Evolutionary conservation across 805 yeast species (phyloP).

Genomic region (Metschnikowia santaceciliae): DNA sequence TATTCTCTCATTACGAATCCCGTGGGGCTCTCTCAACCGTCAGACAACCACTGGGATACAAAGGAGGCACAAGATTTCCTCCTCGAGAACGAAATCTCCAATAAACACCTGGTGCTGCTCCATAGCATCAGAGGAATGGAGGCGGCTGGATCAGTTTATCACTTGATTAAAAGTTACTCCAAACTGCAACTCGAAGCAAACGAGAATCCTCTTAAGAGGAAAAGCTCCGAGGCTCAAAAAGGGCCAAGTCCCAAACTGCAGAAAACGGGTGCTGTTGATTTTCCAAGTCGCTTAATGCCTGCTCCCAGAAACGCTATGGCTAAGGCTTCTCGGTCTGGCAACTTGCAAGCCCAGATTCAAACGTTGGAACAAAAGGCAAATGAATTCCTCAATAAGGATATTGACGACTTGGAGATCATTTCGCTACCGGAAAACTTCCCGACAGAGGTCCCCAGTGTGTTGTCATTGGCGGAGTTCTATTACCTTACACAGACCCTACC

Average conservation of each 20-base stretch:
- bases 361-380: conserved; percentile 21
- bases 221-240: background rate
- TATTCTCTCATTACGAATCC: conserved; percentile 16
- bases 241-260: conserved; percentile 4
- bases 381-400: conserved; percentile 21
- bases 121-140: conserved; percentile 1
- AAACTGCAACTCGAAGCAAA: background rate
- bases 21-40: conserved; percentile 8
- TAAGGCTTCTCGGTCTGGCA: conserved; percentile 2
- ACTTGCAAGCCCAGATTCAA: conserved; percentile 20
- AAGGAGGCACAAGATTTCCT: conserved; percentile 9
- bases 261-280: conserved; percentile 4
- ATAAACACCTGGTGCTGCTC: conserved; percentile 7
- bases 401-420: conserved; percentile 34
- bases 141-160: conserved; percentile 2
- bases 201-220: conserved; percentile 2
- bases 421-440: conserved; percentile 42
- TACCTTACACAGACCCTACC: conserved; percentile 88
- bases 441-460: conserved; percentile 34
- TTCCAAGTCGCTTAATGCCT: conserved; percentile 12
- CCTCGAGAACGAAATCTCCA: conserved; percentile 7
- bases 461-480: conserved; percentile 78
- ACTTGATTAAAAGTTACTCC: background rate
- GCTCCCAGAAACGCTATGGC: background rate
- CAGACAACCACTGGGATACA: background rate